phyloP scores from a whole-genome alignment of 2,329 filamentous ascomycete species.

The Aspergillus melleus region DNA sequence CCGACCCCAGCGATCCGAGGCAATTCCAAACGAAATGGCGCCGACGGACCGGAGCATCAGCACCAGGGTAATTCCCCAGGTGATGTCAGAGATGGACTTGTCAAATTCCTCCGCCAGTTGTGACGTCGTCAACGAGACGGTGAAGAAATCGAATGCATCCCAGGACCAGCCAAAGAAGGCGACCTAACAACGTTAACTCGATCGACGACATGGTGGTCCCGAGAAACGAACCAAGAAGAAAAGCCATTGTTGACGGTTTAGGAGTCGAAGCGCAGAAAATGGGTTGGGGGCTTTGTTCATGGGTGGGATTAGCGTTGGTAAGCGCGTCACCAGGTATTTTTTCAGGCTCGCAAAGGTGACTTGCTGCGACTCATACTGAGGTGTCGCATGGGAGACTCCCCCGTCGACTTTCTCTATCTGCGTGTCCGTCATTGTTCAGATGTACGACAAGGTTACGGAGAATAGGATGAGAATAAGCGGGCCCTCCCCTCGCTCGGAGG shows the following conservation, averaged over 20 bases:
- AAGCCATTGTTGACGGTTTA: conserved; percentile 60
- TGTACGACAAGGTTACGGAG: neutral
- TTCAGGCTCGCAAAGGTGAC: conserved; percentile 26
- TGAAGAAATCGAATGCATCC: conserved; percentile 64
- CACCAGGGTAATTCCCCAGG: conserved; percentile 59
- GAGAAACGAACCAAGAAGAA: conserved; percentile 49
- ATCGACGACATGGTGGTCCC: neutral
- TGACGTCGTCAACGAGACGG: conserved; percentile 57
- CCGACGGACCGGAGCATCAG: conserved; percentile 64
- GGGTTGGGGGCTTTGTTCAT: conserved; percentile 57
- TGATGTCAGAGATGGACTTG: conserved; percentile 58
- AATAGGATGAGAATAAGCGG: neutral
- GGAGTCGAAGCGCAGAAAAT: conserved; percentile 50
- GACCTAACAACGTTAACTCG: conserved; percentile 26
- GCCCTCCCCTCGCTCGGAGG: neutral
- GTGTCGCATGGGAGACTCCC: neutral
- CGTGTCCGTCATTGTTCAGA: neutral
- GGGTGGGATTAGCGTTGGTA: conserved; percentile 57
- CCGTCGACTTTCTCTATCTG: neutral
- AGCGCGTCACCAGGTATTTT: conserved; percentile 54
- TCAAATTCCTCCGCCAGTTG: conserved; percentile 55
- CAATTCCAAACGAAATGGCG: conserved; percentile 57
- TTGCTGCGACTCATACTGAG: neutral
- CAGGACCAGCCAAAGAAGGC: conserved; percentile 53
- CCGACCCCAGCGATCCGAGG: conserved; percentile 54